Evolutionary conservation across 2,329 filamentous ascomycete genomes (phyloP), one percentile per base, ranked within the genome.

Genomic region (Bipolaris sorokiniana): DNA sequence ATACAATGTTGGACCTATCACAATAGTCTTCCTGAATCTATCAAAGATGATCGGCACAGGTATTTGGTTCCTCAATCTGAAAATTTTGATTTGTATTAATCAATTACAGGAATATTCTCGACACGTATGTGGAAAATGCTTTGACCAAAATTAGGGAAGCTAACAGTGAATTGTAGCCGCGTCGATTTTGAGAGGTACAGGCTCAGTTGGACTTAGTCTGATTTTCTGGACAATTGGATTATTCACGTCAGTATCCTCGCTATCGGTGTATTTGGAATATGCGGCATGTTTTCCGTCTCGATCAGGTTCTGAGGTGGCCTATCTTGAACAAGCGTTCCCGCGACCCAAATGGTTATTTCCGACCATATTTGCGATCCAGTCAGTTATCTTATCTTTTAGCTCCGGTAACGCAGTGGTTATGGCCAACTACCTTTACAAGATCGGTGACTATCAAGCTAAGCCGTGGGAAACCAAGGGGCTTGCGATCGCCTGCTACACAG

Each of bases 1-100:
- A 10, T 73, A 72, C 48, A 69, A 72, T 48, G 70, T 73, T 26
- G 67, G 68, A 13, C 71, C 63, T 62, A 60, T 61, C 34, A 67
- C 69, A 7, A 68, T 73, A 18, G 44, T 73, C 4, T 72, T 72
- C 23, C 56, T 72, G 46, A 73, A 73, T 13, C 13, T 41, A 62
- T 72, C n/a, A 65, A 62, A 73, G 49, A 73, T 73, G 71, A 59
- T 73, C 1, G 71, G 70, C 31, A 72, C 71, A 4, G 70, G 70
- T 47, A 65, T 72, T 2, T 72, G n/a, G 6, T 28, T 23, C 2
- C 41, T 28, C 7, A 28, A 9, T 15, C 11, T 1, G 6, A 15
- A 23, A 3, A 9, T 44, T 9, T 28, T 9, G 0, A 9, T 28
- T 6, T 44, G 1, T 23, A 18, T 18, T 44, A 26, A 44, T 16